Evolutionary conservation across 2,329 filamentous ascomycete genomes (phyloP), one percentile per base, ranked within the genome.

Genomic region (Arthrinium puccinioides): DNA sequence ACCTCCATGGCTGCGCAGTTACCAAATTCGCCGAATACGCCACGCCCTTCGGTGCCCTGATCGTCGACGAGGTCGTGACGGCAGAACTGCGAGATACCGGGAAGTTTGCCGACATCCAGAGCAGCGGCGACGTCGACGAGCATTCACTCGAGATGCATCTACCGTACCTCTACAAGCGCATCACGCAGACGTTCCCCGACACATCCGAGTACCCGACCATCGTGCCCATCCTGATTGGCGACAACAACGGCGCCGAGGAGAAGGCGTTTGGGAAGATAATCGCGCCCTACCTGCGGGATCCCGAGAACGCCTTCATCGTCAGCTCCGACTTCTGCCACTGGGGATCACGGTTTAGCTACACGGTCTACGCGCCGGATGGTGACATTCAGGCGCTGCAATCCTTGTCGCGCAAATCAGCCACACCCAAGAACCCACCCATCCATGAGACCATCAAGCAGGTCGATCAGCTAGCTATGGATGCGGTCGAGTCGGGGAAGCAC

Each of bases 271-370:
- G 87, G 3, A 52, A 65, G 19, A 57, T 88, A n/a, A 67, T 98
- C 7, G 76, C 84, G 2, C 81, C 84, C 0, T 94, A 92, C 56
- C 64, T 98, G 6, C 68, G 70, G 23, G 84, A 95, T 48, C 76
- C 82, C 0, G 66, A 72, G 10, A 94, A 86, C 43, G 79, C 82
- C 2, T 96, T 97, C 56, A 74, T 98, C 43, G 74, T 97, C 45
- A 92, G 85, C 58, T 95, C 88, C 1, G 92, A 98, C 59, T 98
- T 98, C 59, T 96, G 90, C 46, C 92, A 98, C 61, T 98, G 92
- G 92, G 92, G 92, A 9, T 50, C 69, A 1, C 74, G 87, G 33
- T 98, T 96, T 60, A 68, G 74, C 38, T 98, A 97, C 60, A 86
- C 80, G 20, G 83, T 83, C 41, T 95, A 96, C 57, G 72, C 42